A percentile compares a stretch with the other conserved stretches of the same genome.
Conservation (phyloP, 2,329 filamentous ascomycete species). For the Trichoderma lentiforme region DNA sequence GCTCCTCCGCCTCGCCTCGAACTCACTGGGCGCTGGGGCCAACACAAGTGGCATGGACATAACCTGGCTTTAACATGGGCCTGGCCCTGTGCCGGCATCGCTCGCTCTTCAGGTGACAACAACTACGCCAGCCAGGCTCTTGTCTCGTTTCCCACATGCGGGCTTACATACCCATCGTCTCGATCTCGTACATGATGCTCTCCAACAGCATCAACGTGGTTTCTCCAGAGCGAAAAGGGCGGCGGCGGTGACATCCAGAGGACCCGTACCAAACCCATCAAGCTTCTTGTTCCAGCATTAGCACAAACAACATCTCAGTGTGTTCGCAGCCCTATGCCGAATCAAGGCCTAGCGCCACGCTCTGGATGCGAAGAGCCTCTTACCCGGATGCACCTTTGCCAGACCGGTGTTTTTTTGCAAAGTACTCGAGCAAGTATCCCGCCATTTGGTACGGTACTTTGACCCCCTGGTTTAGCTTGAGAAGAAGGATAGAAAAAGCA, state of each 20-base stretch:
- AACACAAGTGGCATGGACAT: neutral
- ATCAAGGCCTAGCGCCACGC: slow-evolving; percentile 6
- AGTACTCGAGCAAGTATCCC: neutral
- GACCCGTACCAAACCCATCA: neutral
- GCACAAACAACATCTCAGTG: neutral
- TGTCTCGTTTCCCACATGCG: neutral
- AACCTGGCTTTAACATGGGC: neutral
- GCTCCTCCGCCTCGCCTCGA: neutral
- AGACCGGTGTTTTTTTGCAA: neutral
- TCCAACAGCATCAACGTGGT: neutral
- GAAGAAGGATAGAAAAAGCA: neutral
- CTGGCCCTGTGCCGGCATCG: neutral
- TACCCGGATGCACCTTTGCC: slow-evolving; percentile 9
- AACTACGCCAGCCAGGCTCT: neutral
- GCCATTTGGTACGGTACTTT: neutral
- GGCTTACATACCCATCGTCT: neutral
- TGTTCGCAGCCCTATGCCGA: neutral
- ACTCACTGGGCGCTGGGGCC: neutral
- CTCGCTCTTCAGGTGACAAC: slow-evolving; percentile 12
- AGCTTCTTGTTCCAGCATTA: slow-evolving; percentile 12
- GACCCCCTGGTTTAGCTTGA: neutral
- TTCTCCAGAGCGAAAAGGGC: neutral
- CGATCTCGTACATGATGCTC: neutral
- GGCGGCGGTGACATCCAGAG: neutral
- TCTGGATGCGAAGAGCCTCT: slow-evolving; percentile 7